Evolutionary conservation across 2,329 filamentous ascomycete species (phyloP).

Genomic region (Curvularia hawaiiensis): DNA sequence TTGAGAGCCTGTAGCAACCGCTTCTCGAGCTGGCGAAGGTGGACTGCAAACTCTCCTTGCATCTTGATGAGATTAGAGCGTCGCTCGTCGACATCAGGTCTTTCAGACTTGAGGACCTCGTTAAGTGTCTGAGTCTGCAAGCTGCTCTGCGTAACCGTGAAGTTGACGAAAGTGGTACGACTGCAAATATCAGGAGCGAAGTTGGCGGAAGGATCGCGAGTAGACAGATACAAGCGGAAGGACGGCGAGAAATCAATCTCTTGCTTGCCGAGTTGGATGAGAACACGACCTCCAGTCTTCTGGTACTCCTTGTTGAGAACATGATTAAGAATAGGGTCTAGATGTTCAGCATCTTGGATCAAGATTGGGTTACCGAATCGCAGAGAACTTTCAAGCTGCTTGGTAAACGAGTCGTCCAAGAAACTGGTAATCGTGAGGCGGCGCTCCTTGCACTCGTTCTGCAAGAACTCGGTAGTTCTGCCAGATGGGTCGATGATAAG

Average conservation of each 20-base stretch:
- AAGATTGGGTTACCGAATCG: slow-evolving; percentile 98
- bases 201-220: slow-evolving; percentile 90
- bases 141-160: slow-evolving; percentile 98
- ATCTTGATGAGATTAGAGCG: slow-evolving; percentile 97
- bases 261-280: slow-evolving; percentile 97
- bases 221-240: slow-evolving; percentile 94
- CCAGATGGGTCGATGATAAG: slow-evolving; percentile 98
- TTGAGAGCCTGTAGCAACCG: slow-evolving; percentile 92
- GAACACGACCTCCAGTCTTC: slow-evolving; percentile 94
- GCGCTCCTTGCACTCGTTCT: slow-evolving; percentile 91
- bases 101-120: slow-evolving; percentile 95
- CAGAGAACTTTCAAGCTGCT: slow-evolving; percentile 94
- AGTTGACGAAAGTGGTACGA: slow-evolving; percentile 98
- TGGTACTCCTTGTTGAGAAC: slow-evolving; percentile 99
- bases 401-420: slow-evolving; percentile 96
- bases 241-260: slow-evolving; percentile 98
- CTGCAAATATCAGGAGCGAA: slow-evolving; percentile 98
- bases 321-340: slow-evolving; percentile 97
- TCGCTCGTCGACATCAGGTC: slow-evolving; percentile 95
- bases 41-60: slow-evolving; percentile 99
- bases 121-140: slow-evolving; percentile 97
- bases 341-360: slow-evolving; percentile 96
- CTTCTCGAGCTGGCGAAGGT: slow-evolving; percentile 93
- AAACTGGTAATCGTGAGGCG: slow-evolving; percentile 97
- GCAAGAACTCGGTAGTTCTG: slow-evolving; percentile 90